A percentile compares a stretch with the other conserved stretches of the same genome.
Conservation (phyloP, 371 early-diverging fungal species). For the Rhizopus microsporus region DNA sequence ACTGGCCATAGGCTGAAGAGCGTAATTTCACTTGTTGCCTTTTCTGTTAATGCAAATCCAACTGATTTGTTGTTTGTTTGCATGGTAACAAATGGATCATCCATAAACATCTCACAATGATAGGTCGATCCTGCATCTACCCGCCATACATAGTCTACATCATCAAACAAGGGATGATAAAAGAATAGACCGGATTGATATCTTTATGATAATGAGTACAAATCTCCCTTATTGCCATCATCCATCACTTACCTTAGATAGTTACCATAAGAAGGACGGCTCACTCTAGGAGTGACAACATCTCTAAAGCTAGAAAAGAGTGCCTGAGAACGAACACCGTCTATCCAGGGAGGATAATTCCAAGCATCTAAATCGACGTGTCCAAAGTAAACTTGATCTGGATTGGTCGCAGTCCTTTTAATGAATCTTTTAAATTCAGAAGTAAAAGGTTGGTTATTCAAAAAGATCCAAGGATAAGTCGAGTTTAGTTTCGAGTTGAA, state of each 20-base stretch:
- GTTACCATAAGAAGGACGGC: not conserved
- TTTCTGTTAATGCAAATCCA: slow-evolving; percentile 68
- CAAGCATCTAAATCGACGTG: slow-evolving; percentile 45
- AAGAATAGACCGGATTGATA: slow-evolving; percentile 89
- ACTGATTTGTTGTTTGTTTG: slow-evolving; percentile 58
- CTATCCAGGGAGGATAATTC: slow-evolving; percentile 53
- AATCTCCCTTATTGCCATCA: not conserved
- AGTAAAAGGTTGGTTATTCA: slow-evolving; percentile 42
- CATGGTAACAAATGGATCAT: slow-evolving; percentile 90
- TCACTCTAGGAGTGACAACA: not conserved
- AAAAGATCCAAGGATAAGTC: slow-evolving; percentile 54
- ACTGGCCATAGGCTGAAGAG: slow-evolving; percentile 67
- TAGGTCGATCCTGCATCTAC: slow-evolving; percentile 90
- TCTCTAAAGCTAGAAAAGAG: not conserved
- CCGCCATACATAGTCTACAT: slow-evolving; percentile 93
- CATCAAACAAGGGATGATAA: slow-evolving; percentile 71
- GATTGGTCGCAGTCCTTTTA: slow-evolving; percentile 26
- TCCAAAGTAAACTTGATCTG: slow-evolving; percentile 39
- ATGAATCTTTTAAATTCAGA: slow-evolving; percentile 36
- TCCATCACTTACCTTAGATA: not conserved
- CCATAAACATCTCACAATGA: slow-evolving; percentile 71
- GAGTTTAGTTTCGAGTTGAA: slow-evolving; percentile 33
- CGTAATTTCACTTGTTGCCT: slow-evolving; percentile 76
- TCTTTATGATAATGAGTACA: slow-evolving; percentile 22
- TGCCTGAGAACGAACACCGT: slow-evolving; percentile 23